Evolutionary conservation across 805 yeast genomes (phyloP), one percentile per base, ranked within the genome.

Genomic region (Candida broadrunensis): DNA sequence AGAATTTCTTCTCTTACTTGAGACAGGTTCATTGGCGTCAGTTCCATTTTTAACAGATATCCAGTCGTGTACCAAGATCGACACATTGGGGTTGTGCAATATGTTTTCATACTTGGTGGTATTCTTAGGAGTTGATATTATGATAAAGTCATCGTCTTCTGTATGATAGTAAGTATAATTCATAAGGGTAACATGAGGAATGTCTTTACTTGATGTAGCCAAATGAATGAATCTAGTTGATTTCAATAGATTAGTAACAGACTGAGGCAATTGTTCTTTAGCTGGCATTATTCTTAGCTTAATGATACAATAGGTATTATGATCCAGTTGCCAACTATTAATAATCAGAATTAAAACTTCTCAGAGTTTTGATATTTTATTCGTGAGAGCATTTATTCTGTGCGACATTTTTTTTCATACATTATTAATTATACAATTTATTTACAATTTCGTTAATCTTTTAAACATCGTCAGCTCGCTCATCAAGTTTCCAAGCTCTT

Each of bases 141-240:
- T 77, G 36, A 89, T 77, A 48, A 72, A 74, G 23, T 79, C 73
- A 17, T 54, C 58, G 30, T 70, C 70, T 11, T 60, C 63, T 18
- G 60, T 63, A 35, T 63, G 62, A 41, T 67, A 70, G 57, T 81
- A 87, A 3, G 90, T 81, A 62, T 87, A 91, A 63, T 88, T 91
- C 98, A 91, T 91, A 47, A 91, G 72, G 15, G 93, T 78, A 3
- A 89, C 96, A 45, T 90, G 93, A 5, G 98, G 98, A 34, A 79
- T 61, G 51, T 83, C 73, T 33, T 86, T 75, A 38, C 71, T 67
- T 44, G 88, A 78, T 2, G 98, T 91, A 2, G 91, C 97, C 35
- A 90, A 70, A 60, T 90, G 97, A 30, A 90, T 79, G 59, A 80
- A 85, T 47, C 83, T 75, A 9, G 88, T 82, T 12, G 76, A 70